Evolutionary conservation across 192 early-diverging fungal genomes (phyloP), one percentile per base, ranked within the genome.

Genomic region (Bifiguratus adelaidae): DNA sequence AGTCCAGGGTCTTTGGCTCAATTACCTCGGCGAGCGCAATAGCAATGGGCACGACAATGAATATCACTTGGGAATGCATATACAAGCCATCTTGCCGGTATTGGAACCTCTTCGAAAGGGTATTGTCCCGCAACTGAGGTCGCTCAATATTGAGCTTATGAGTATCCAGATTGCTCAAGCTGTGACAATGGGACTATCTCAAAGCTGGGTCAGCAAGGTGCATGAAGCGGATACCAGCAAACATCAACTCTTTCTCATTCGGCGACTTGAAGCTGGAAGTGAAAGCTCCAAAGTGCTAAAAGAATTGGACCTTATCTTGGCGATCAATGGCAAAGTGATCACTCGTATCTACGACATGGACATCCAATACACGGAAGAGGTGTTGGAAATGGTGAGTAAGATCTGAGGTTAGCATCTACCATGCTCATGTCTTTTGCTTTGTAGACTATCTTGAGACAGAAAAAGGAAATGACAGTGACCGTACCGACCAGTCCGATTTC

Each of bases 1-100:
- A 18, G 82, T 87, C 4, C 76, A 81, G 47, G 84, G 80, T 19
- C 47, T 89, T 3, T 89, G 86, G 86, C 53, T 86, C 13, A 75
- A 62, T 11, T 89, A 78, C 45, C 51, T 87, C 7, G 86, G 86
- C 15, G 86, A 89, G 44, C 73, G 80, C 33, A 83, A 76, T 21
- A 55, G 48, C 28, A 59, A 54, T n/a, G 78, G 80, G 7, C 67
- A 71, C 7, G 80, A 82, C 30, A 73, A 75, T 11, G 78, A 76
- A 35, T 77, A 76, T 26, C 76, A 81, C 59, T 61, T 75, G 0
- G 71, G 71, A n/a, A 48, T 82, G 20, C 62, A 81, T 23, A 67
- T 78, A 15, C 60, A 62, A 19, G 60, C 68, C 7, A 65, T 80
- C 12, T 46, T 70, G 44, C 74, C 74, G 20, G 68, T 76, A 4